Conservation (phyloP, 1,284 basidiomycete genomes). For the Irpex rosettiformis region DNA sequence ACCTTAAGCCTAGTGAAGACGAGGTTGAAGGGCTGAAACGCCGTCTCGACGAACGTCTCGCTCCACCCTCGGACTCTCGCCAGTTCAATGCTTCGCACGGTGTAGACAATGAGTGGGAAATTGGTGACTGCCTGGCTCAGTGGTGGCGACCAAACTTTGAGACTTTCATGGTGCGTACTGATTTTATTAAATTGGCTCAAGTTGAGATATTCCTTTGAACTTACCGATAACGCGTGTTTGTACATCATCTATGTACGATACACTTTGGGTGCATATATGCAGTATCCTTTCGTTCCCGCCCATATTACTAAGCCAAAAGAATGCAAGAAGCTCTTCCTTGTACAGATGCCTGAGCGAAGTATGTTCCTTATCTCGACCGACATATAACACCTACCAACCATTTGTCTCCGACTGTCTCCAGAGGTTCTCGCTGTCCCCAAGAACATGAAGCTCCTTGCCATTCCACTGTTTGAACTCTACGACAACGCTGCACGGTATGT, state of each 20-base stretch:
- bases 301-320: slow-evolving; percentile 98
- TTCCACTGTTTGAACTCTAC: slow-evolving; percentile 95
- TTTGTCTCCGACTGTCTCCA: slow-evolving; percentile 32
- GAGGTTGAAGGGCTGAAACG: slow-evolving; percentile 88
- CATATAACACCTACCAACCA: background rate
- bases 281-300: slow-evolving; percentile 97
- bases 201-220: background rate
- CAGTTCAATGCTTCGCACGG: slow-evolving; percentile 73
- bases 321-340: slow-evolving; percentile 94
- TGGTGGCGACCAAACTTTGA: slow-evolving; percentile 99
- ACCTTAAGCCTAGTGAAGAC: slow-evolving; percentile 93
- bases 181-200: too few species aligned
- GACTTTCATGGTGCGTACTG: slow-evolving; percentile 89
- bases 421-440: slow-evolving; percentile 95
- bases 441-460: slow-evolving; percentile 97
- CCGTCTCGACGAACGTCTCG: slow-evolving; percentile 85
- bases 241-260: background rate
- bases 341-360: slow-evolving; percentile 95
- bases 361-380: slow-evolving; percentile 30
- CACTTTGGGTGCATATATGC: slow-evolving; percentile 6
- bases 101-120: slow-evolving; percentile 89
- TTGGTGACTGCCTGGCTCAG: slow-evolving; percentile 90
- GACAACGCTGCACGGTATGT: slow-evolving; percentile 87
- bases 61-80: slow-evolving; percentile 61
- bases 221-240: background rate